Evolutionary conservation across 345 rosid genomes (phyloP), one percentile per base, ranked within the genome.

Genomic region (Sonneratia alba): DNA sequence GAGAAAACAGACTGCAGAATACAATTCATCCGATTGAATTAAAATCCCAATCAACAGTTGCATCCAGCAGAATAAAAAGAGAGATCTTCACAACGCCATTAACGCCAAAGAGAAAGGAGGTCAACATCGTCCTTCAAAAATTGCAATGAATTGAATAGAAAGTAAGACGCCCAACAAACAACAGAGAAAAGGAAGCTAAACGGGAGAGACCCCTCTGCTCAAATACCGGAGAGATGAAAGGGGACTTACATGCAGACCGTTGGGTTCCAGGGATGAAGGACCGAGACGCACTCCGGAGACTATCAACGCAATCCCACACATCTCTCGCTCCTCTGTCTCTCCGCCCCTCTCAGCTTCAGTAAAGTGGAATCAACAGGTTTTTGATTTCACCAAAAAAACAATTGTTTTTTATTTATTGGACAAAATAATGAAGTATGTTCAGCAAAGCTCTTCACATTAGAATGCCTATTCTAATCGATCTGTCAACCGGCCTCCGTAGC

Each of bases 261-360:
- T 82, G 34, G 66, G 61, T 19, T 45, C 66, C 15, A 79, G 66
- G 3, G 85, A 61, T 13, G 90, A 74, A 16, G 78, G 70, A 75
- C 75, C 83, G 77, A 94, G 71, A 57, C 78, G 81, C 38, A 87
- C 67, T 63, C 93, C 99, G 36, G 84, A 75, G 65, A 86, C 82
- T 14, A 83, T 48, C 73, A 91, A 55, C 6, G 92, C 97, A 68
- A 92, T 90, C 45, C 97, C 99, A 22, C 97, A 92, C 97, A 95
- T 89, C 72, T 73, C 65, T 72, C 64, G 63, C 69, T 36, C 21
- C 38, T 62, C 65, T 22, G 22, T 63, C 18, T 69, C 18, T 13
- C 32, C 14, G 38, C 38, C 6, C 14, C 32, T 4, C 7, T 21
- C 22, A 27, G 21, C 7, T 43, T 45, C 6, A 47, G 34, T 34